Base-by-base conservation (phyloP, 73 alveolate genomes). In the Paramecium sonneborni region DNA sequence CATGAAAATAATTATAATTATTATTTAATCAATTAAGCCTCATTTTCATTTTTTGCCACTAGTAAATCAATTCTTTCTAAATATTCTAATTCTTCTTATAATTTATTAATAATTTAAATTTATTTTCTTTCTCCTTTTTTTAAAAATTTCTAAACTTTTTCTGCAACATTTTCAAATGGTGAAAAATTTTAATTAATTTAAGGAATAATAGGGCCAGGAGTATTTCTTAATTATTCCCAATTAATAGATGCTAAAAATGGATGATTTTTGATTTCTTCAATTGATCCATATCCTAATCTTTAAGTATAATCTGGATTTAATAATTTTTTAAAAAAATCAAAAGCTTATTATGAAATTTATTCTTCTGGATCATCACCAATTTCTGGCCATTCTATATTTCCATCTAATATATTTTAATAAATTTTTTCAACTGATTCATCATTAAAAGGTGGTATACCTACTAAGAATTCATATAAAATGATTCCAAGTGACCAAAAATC, bases 251-350 rank as follows among this genome's bases (percentile, higher is more conserved):
- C 92, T 90, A 97, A 95, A 96, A 97, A 97, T 1, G 93, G 86
- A 90, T 97, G 99, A 41, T 95, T 85, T 91, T 96, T 97, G 44
- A 97, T 96, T 89, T 96, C 99, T 44, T 94, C 96, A 10, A 94
- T 93, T 14, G 97, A 97, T 46, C 95, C 95, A 26, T 87, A 43
- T 1, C 99, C 99, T 30, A 97, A 85, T 86, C 99, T 93, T 41
- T 95, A 86, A 67, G 93, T 84, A 35, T 95, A 96, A 92, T 97
- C 97, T 30, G 89, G 92, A 9, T 58, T 85, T 7, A 97, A 76
- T 35, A 97, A 95, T 56, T 95, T 79, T 84, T 94, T 93, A 28
- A 97, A 93, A 48, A 97, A 94, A 92, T 96, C 99, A 79, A 87
- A 69, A 20, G 99, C 98, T 70, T 93, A 97, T 0, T 95, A 90